Conservation (phyloP, 805 yeast species). For the Dipodascopsis tothii region DNA sequence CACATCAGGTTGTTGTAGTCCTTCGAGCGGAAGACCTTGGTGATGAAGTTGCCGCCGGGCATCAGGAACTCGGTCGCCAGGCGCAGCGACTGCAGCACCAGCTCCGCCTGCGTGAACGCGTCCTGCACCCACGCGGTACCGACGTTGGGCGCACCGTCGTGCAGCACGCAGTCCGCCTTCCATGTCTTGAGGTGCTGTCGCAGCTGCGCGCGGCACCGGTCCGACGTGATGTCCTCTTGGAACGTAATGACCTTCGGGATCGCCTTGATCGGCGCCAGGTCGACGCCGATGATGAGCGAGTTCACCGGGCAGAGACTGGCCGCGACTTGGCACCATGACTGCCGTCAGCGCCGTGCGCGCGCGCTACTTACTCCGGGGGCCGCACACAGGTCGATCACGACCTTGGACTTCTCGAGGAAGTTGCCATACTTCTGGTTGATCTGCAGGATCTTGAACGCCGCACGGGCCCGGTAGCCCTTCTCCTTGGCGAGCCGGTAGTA, state of each 20-base stretch:
- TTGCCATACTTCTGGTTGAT: conserved; percentile 95
- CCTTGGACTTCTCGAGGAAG: conserved; percentile 87
- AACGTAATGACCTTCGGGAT: conserved; percentile 89
- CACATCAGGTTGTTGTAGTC: conserved; percentile 95
- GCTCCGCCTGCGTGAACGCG: conserved; percentile 95
- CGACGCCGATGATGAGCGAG: conserved; percentile 95
- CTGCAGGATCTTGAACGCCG: conserved; percentile 90
- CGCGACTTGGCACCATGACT: conserved; percentile 98
- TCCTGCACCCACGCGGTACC: conserved; percentile 99
- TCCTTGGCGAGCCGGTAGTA: conserved; percentile 95
- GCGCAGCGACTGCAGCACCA: conserved; percentile 86
- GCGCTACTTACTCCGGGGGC: conserved; percentile 73
- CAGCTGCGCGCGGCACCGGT: conserved; percentile 88
- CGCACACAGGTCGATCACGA: conserved; percentile 95
- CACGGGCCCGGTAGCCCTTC: conserved; percentile 97
- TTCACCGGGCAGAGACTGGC: conserved; percentile 85
- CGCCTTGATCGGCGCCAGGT: conserved; percentile 94
- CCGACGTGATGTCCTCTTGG: conserved; percentile 95
- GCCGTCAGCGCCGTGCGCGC: too few relatives aligned
- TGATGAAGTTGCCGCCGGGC: conserved; percentile 91
- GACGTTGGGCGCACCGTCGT: conserved; percentile 99
- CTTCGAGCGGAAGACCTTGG: conserved; percentile 96
- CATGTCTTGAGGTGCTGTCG: conserved; percentile 96
- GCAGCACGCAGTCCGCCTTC: conserved; percentile 90
- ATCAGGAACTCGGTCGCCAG: conserved; percentile 87